Conservation (phyloP, 1,284 basidiomycete genomes). For the Tilletia setariae region DNA sequence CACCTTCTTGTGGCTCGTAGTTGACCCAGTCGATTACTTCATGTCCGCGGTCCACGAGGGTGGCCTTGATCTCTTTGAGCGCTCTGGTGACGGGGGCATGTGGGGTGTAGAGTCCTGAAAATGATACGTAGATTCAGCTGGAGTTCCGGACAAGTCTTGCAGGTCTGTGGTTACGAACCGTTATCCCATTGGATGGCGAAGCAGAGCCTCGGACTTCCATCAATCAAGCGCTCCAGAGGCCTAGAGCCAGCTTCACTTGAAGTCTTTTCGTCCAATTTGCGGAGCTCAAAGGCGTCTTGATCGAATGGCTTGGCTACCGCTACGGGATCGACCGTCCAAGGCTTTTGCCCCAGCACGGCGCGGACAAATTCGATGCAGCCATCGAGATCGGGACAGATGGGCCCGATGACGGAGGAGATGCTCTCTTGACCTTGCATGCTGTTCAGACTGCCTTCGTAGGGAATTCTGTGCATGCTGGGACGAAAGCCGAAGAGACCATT, state of each 20-base stretch:
- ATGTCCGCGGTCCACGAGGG: neutral
- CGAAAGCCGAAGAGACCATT: conserved; percentile 69
- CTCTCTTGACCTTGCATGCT: conserved; percentile 55
- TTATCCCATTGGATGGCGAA: conserved; percentile 25
- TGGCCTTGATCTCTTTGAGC: neutral
- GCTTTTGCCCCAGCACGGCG: neutral
- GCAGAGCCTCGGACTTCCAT: conserved; percentile 20
- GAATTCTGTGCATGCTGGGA: conserved; percentile 69
- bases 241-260: neutral
- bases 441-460: conserved; percentile 62
- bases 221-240: neutral
- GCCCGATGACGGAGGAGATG: conserved; percentile 9
- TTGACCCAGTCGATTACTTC: conserved; percentile 21
- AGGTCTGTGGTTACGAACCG: neutral
- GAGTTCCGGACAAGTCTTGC: neutral
- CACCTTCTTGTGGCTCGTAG: conserved; percentile 4
- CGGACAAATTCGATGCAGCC: neutral
- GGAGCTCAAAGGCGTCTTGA: conserved; percentile 26
- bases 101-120: neutral
- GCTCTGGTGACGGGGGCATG: conserved; percentile 5
- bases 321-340: conserved; percentile 16
- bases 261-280: conserved; percentile 22
- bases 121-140: neutral
- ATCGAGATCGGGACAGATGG: neutral
- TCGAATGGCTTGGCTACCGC: conserved; percentile 29